phyloP scores from a whole-genome alignment of 2,329 filamentous ascomycete species.

The Rosellinia necatrix region DNA sequence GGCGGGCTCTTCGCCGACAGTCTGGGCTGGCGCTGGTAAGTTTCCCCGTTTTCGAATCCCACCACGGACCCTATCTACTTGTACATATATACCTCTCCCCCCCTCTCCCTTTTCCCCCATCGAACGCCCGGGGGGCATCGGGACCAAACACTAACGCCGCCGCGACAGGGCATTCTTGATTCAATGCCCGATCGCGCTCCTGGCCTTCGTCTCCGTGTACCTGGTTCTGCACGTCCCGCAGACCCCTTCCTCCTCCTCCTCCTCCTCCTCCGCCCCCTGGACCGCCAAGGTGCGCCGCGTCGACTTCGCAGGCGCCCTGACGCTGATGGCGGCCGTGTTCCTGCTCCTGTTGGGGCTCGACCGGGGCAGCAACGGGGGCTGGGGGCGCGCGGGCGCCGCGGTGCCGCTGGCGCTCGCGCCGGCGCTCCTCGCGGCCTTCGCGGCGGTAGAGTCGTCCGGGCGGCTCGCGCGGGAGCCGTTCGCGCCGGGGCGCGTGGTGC shows the following conservation, averaged over 20 bases:
- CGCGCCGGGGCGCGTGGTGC: conserved; percentile 74
- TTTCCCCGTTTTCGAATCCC: neutral
- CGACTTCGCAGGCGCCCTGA: conserved; percentile 73
- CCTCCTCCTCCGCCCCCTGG: conserved; percentile 66
- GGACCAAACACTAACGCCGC: conserved; percentile 19
- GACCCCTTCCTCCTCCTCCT: conserved; percentile 57
- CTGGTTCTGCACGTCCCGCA: conserved; percentile 66
- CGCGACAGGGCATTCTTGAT: conserved; percentile 66
- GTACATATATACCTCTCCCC: no score
- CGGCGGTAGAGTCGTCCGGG: conserved; percentile 72
- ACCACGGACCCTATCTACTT: no score
- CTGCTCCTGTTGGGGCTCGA: conserved; percentile 72
- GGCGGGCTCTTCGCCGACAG: conserved; percentile 38
- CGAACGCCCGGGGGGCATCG: no score
- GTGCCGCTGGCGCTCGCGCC: conserved; percentile 59
- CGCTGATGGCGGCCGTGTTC: conserved; percentile 68
- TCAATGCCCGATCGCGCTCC: conserved; percentile 70
- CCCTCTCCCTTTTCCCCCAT: no score
- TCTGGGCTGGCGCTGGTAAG: conserved; percentile 51
- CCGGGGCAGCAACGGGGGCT: conserved; percentile 72
- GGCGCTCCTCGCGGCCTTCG: conserved; percentile 67
- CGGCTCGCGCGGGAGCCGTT: conserved; percentile 71
- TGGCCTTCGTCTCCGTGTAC: conserved; percentile 68
- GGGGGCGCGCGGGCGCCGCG: conserved; percentile 64
- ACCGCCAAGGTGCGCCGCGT: conserved; percentile 67